Conservation (phyloP, 495 filamentous ascomycete species). For the Aspergillus nanangensis region DNA sequence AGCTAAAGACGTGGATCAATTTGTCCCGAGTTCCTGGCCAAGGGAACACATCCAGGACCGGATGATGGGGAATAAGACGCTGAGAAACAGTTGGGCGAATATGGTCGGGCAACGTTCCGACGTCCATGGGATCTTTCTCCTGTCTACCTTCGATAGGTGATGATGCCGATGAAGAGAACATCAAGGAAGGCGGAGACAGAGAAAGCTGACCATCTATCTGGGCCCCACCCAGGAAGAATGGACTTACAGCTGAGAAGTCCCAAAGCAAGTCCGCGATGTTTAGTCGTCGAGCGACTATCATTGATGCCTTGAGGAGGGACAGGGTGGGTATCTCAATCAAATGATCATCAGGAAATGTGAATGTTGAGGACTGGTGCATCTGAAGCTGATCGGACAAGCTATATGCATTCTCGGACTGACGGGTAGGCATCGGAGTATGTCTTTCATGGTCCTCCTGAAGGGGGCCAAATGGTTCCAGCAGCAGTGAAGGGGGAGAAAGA, state of each 20-base stretch:
- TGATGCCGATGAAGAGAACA: slow-evolving; percentile 18
- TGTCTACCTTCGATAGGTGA: not conserved
- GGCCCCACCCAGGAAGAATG: slow-evolving; percentile 15
- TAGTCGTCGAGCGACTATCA: slow-evolving; percentile 22
- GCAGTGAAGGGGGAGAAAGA: not conserved
- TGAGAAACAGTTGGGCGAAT: slow-evolving; percentile 23
- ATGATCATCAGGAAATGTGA: slow-evolving; percentile 27
- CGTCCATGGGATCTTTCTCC: slow-evolving; percentile 1
- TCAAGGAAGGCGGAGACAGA: no score
- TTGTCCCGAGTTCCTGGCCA: slow-evolving; percentile 45
- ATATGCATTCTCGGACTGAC: not conserved
- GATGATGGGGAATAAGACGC: slow-evolving; percentile 40
- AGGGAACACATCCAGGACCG: slow-evolving; percentile 44
- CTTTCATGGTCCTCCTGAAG: not conserved
- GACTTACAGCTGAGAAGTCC: slow-evolving; percentile 21
- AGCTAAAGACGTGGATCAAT: slow-evolving; percentile 34
- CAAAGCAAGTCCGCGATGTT: slow-evolving; percentile 18
- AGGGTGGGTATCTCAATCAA: slow-evolving; percentile 21
- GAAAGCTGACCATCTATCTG: no score
- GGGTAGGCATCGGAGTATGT: not conserved
- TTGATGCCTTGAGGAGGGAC: slow-evolving; percentile 18
- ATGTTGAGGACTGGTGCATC: slow-evolving; percentile 14
- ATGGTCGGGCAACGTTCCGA: slow-evolving; percentile 17
- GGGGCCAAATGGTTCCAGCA: not conserved
- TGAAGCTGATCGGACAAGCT: slow-evolving; percentile 18